Conservation (phyloP, 2,329 filamentous ascomycete species). For the Diaporthe ampelina region DNA sequence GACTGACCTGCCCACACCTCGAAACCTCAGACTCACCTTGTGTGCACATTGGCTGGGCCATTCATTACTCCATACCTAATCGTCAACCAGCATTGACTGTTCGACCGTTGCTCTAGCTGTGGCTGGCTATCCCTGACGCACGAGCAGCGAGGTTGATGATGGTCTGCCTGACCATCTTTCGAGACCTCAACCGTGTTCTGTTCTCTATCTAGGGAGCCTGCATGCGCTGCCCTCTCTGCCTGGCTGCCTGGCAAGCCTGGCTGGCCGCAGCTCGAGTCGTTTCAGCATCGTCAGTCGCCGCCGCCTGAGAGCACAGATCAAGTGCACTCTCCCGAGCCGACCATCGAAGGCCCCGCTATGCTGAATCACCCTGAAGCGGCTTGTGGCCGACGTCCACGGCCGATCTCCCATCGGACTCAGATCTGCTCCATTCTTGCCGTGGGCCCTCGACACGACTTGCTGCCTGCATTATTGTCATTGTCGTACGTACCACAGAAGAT, state of each 20-base stretch:
- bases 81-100: too few relatives aligned
- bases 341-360: slow-evolving; percentile 9
- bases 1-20: background rate
- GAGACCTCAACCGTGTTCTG: background rate
- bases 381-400: slow-evolving; percentile 25
- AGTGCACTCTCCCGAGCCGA: slow-evolving; percentile 13
- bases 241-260: background rate
- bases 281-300: slow-evolving; percentile 13
- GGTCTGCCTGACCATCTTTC: background rate
- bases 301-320: slow-evolving; percentile 18
- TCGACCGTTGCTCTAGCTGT: background rate
- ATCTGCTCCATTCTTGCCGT: slow-evolving; percentile 25
- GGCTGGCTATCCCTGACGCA: background rate
- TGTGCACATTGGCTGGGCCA: slow-evolving; percentile 3
- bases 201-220: background rate
- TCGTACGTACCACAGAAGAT: background rate
- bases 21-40: slow-evolving; percentile 3
- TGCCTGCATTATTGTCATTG: slow-evolving; percentile 4
- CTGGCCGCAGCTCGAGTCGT: slow-evolving; percentile 13
- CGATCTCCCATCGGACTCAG: slow-evolving; percentile 20
- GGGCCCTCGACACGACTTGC: slow-evolving; percentile 22
- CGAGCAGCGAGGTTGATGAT: background rate
- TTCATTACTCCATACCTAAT: background rate
- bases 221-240: background rate
- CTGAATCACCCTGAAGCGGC: slow-evolving; percentile 22